phyloP scores from a whole-genome alignment of 306 rosid genomes.

The Malus domestica region ASM211411v1 NC_041791.1:24592501-24593000 shows the following conservation, averaged over 20 bases:
- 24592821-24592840: neutral
- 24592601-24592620: neutral
- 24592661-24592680: neutral
- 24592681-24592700: neutral
- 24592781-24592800: neutral
- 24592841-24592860: neutral
- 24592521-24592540: too few species aligned
- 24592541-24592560: neutral
- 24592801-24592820: neutral
- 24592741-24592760: neutral
- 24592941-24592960: neutral
- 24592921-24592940: neutral
- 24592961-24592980: neutral
- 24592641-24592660: neutral
- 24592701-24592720: neutral
- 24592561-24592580: fast-evolving
- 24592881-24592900: neutral
- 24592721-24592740: neutral
- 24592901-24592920: neutral
- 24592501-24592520: neutral
- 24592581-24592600: neutral
- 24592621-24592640: neutral
- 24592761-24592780: neutral
- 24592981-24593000: neutral
- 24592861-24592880: neutral